A percentile compares a stretch with the other conserved stretches of the same genome.
Conservation (phyloP, 2,329 filamentous ascomycete species). For the Xylariaceae sp. region DNA sequence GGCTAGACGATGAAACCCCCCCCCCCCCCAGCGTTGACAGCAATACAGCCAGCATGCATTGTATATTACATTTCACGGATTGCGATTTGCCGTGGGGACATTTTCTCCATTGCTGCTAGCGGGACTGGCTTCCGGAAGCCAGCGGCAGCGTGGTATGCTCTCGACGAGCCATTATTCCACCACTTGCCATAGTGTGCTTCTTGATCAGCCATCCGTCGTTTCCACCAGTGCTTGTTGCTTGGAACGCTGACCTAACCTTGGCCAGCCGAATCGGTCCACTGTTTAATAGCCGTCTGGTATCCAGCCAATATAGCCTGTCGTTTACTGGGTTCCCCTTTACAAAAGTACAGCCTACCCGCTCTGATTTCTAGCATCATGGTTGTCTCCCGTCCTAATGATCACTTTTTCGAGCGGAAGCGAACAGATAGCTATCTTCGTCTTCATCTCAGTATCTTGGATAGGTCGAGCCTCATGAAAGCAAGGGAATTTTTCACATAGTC, state of each 20-base stretch:
- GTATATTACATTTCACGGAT: slow-evolving; percentile 6
- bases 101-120: background rate
- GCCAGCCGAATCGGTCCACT: background rate
- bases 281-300: background rate
- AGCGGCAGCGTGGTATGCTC: background rate
- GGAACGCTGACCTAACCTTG: background rate
- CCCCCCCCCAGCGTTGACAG: background rate
- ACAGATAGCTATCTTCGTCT: background rate
- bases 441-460: background rate
- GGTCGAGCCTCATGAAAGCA: background rate
- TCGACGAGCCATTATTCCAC: background rate
- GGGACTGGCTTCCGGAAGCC: background rate
- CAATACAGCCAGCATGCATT: slow-evolving; percentile 1
- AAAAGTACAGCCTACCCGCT: background rate
- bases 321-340: background rate
- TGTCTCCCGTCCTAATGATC: background rate
- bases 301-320: background rate
- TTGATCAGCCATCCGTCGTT: background rate
- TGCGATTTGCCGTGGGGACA: background rate
- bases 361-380: background rate
- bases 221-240: background rate
- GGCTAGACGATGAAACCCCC: slow-evolving; percentile 10
- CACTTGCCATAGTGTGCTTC: background rate
- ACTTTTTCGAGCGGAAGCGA: background rate
- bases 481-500: background rate